phyloP scores from a whole-genome alignment of 2,329 filamentous ascomycete species.

The Epichloe coenophiala region DNA sequence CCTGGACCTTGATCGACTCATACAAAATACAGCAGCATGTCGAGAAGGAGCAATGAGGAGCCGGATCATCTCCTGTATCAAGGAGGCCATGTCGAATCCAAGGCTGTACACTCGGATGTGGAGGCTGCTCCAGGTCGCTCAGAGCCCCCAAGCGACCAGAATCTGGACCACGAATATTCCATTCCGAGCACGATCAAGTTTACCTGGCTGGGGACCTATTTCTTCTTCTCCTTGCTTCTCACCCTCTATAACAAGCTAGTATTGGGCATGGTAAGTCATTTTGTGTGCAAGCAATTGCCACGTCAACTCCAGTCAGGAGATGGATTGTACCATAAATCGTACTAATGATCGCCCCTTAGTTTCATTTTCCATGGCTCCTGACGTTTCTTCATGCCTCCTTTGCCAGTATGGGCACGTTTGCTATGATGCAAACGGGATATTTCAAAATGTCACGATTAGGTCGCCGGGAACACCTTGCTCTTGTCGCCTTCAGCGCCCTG shows the following conservation, averaged over 20 bases:
- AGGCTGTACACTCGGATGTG: slow-evolving; percentile 17
- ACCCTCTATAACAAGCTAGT: slow-evolving; percentile 49
- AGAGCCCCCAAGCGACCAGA: slow-evolving; percentile 18
- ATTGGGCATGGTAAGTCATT: slow-evolving; percentile 31
- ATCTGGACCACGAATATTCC: slow-evolving; percentile 31
- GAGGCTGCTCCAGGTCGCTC: slow-evolving; percentile 17
- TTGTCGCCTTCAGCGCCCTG: slow-evolving; percentile 44
- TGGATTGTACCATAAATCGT: background rate
- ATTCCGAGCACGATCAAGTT: slow-evolving; percentile 32
- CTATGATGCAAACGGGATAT: slow-evolving; percentile 36
- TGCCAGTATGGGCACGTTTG: slow-evolving; percentile 40
- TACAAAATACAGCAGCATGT: slow-evolving; percentile 13
- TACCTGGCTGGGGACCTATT: slow-evolving; percentile 37
- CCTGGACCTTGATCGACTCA: background rate
- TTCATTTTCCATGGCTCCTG: slow-evolving; percentile 46
- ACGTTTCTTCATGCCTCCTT: slow-evolving; percentile 45
- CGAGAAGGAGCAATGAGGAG: slow-evolving; percentile 19
- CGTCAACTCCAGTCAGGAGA: background rate
- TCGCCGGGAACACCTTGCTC: slow-evolving; percentile 38
- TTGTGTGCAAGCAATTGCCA: background rate
- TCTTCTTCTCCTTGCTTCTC: slow-evolving; percentile 32
- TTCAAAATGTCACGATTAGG: slow-evolving; percentile 39
- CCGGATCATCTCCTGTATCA: slow-evolving; percentile 17
- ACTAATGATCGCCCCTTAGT: slow-evolving; percentile 21
- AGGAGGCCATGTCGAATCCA: slow-evolving; percentile 18